Conservation (phyloP, 768 basidiomycete species). For the Leccinum pellstonianum region DNA sequence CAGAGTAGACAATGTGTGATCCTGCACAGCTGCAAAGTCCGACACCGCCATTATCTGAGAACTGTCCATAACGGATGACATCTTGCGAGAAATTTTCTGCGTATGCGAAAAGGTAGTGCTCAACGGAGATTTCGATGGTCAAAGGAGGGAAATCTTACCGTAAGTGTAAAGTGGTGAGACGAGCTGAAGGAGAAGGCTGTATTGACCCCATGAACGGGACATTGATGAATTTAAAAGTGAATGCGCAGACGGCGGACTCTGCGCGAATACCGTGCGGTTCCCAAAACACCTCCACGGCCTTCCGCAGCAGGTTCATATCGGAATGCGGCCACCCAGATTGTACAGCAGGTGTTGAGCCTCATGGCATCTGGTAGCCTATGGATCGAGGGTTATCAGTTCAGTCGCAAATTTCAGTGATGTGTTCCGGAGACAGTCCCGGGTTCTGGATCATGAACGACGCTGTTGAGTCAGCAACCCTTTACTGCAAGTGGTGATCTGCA, state of each 20-base stretch:
- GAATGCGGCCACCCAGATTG: not conserved
- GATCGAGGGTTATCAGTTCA: too few species aligned
- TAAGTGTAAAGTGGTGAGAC: not conserved
- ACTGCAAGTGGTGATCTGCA: too few species aligned
- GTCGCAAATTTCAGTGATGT: too few species aligned
- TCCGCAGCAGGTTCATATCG: not conserved
- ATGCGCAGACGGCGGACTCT: not conserved
- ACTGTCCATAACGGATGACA: not conserved
- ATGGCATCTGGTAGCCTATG: not conserved
- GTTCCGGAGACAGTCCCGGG: too few species aligned
- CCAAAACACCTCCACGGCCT: not conserved
- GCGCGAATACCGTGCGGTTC: not conserved
- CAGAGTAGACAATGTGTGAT: not conserved
- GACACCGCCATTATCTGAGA: not conserved
- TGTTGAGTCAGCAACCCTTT: too few species aligned
- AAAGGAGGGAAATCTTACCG: not conserved
- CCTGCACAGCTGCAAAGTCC: too few species aligned
- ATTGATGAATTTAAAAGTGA: not conserved
- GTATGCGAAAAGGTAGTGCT: not conserved
- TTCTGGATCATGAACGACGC: too few species aligned
- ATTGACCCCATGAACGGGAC: not conserved
- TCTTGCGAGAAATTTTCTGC: not conserved
- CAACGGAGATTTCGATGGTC: not conserved
- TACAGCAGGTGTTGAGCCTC: not conserved
- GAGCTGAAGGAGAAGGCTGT: not conserved